Percentiles rank a stretch among this genome's conserved stretches.
These are phyloP conservation scores for Arthrinium phaeospermum DNA, from an alignment of 2,329 filamentous ascomycete species.

Conservation along the genomic window DNA sequence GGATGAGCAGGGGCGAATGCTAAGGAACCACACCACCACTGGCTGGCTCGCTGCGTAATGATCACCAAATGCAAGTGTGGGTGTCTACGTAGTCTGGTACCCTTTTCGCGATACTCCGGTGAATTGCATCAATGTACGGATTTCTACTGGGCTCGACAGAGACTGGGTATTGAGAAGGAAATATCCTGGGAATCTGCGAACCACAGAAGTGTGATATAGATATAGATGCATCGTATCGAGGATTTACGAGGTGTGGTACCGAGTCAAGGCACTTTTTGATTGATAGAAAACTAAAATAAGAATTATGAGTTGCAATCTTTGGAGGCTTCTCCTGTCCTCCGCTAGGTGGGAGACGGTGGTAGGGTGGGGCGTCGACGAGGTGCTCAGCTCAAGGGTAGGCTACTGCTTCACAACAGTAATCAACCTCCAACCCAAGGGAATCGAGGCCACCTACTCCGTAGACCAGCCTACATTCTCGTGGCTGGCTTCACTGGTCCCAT, in stretches of 20 bases:
- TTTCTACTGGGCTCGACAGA: neutral
- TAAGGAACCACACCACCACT: constrained; percentile 8
- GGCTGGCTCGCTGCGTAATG: neutral
- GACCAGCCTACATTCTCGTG: neutral
- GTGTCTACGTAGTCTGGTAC: neutral
- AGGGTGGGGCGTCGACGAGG: neutral
- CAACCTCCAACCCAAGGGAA: constrained; percentile 6
- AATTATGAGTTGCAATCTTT: neutral
- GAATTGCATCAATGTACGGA: too few relatives aligned
- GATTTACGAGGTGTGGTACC: neutral
- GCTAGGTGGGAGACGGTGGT: neutral
- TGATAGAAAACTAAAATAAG: constrained; percentile 12
- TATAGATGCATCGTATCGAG: neutral
- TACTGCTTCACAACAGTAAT: constrained; percentile 1
- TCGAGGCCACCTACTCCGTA: neutral
- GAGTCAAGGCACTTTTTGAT: neutral
- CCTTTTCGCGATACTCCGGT: neutral
- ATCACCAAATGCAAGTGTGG: constrained; percentile 11
- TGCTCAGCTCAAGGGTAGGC: constrained; percentile 1
- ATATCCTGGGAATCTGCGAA: neutral
- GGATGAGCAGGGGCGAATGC: neutral
- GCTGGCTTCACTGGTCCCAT: constrained; percentile 1
- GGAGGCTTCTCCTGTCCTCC: constrained; percentile 15
- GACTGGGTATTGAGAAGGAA: neutral
- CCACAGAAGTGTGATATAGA: neutral